Base-by-base conservation (phyloP, 73 alveolate genomes). In the Uronychia binucleata region DNA sequence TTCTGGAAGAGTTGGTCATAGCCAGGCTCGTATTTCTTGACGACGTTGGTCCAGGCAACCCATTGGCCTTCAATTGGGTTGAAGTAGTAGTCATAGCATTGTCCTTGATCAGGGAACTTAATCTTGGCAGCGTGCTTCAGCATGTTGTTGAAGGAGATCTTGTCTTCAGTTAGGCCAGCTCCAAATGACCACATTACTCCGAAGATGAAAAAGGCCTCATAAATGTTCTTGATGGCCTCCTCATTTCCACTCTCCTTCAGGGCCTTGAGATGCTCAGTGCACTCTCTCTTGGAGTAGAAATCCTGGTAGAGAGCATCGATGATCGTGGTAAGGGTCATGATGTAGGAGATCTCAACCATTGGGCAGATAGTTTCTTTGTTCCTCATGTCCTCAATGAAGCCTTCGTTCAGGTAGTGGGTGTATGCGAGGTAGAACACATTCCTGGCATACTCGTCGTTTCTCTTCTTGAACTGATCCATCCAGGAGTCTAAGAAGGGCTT, bases 401-500 rank as follows among this genome's bases (percentile, higher is more conserved):
- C 1, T 34, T 89, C 95, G 59, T 60, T 33, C 79, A 89, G 27
- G 57, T 89, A 89, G 77, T 89, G 81, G 33, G 92, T 75, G 28
- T 84, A 77, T 26, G 95, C 91, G 46, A 89, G 95, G 85, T 93
- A 92, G 97, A 97, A 97, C 8, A 90, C 97, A 30, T 94, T 86
- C 79, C 93, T 97, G 31, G 99, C 99, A 84, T 95, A 83, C 30
- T 96, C 98, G 81, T 96, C 99, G 11, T 86, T 78, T 80, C 77
- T 89, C 86, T 78, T 78, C 79, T 84, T 93, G 85, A 91, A 80
- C 34, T 96, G 94, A 80, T 96, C 99, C 85, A 98, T 95, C 99
- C 99, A 98, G 79, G 99, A 93, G 89, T 98, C 99, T 93, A 98
- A 95, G 96, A 94, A 98, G 31, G 99, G 99, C 92, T 98, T 98